Conservation (phyloP, 1,284 basidiomycete species). For the Polyporus tsugae region DNA sequence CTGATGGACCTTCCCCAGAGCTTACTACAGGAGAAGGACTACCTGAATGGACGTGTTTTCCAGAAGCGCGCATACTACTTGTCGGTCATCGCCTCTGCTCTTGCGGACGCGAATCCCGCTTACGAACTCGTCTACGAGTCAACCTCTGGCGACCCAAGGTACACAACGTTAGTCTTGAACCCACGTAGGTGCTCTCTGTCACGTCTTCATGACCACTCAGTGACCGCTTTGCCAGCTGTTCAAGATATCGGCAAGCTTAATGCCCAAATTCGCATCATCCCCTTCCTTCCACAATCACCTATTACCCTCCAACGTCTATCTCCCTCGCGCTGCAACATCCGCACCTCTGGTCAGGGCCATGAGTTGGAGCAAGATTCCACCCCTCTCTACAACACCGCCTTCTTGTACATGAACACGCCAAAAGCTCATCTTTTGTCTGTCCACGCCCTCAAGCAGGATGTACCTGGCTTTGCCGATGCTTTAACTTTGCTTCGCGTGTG, state of each 20-base stretch:
- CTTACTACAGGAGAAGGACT: slow-evolving; percentile 96
- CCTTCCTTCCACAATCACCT: slow-evolving; percentile 67
- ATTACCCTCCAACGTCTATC: slow-evolving; percentile 76
- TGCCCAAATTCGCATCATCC: slow-evolving; percentile 78
- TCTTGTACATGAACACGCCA: slow-evolving; percentile 75
- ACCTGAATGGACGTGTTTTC: slow-evolving; percentile 90
- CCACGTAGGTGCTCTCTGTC: slow-evolving; percentile 54
- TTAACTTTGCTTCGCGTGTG: slow-evolving; percentile 87
- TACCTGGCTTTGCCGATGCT: slow-evolving; percentile 79
- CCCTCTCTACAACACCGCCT: slow-evolving; percentile 82
- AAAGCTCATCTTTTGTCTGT: slow-evolving; percentile 74
- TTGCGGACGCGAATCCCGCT: slow-evolving; percentile 56
- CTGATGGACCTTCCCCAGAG: slow-evolving; percentile 45
- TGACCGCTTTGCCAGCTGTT: slow-evolving; percentile 45
- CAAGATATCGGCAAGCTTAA: slow-evolving; percentile 76
- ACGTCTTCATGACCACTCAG: slow-evolving; percentile 9
- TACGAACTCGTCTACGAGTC: slow-evolving; percentile 72
- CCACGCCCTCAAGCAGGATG: slow-evolving; percentile 69
- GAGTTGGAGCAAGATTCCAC: slow-evolving; percentile 52
- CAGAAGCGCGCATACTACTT: slow-evolving; percentile 95
- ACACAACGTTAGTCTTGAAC: slow-evolving; percentile 71
- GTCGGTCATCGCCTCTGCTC: slow-evolving; percentile 76
- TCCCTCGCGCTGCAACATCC: slow-evolving; percentile 80
- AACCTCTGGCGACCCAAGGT: slow-evolving; percentile 68
- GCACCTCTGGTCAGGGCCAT: slow-evolving; percentile 41